These are phyloP conservation scores for Piedraia hortae DNA, from an alignment of 2,329 filamentous ascomycete genomes.

Conservation along the genomic window DNA sequence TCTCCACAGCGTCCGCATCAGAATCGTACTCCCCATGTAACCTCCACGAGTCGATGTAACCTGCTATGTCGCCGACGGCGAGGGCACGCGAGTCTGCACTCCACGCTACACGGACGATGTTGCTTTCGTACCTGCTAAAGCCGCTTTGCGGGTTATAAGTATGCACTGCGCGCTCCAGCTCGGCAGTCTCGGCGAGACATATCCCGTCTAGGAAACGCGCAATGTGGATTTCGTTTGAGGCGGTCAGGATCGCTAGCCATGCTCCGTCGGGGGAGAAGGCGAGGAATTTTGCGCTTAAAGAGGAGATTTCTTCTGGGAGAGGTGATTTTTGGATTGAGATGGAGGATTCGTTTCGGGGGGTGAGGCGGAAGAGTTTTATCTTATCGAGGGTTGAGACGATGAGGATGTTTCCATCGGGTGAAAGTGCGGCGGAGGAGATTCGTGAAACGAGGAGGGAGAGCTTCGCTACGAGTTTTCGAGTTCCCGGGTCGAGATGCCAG, in stretches of 20 bases:
- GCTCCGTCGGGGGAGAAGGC: slow-evolving; percentile 40
- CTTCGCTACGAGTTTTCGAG: slow-evolving; percentile 12
- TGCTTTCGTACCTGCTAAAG: slow-evolving; percentile 46
- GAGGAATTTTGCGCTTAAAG: slow-evolving; percentile 39
- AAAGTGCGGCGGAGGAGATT: slow-evolving; percentile 47
- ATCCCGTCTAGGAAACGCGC: slow-evolving; percentile 21
- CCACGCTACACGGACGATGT: slow-evolving; percentile 47
- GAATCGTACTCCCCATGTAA: slow-evolving; percentile 30
- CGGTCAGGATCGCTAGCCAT: slow-evolving; percentile 33
- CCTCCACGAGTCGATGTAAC: slow-evolving; percentile 69
- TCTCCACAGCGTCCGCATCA: slow-evolving; percentile 16
- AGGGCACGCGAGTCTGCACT: slow-evolving; percentile 56
- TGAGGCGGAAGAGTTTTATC: slow-evolving; percentile 11
- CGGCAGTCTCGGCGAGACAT: slow-evolving; percentile 14
- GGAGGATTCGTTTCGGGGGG: slow-evolving; percentile 9
- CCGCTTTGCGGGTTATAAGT: slow-evolving; percentile 6
- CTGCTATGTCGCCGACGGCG: slow-evolving; percentile 53
- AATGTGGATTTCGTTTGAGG: slow-evolving; percentile 18
- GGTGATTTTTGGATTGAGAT: slow-evolving; percentile 38
- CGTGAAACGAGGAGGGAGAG: slow-evolving; percentile 25
- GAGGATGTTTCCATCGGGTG: slow-evolving; percentile 51
- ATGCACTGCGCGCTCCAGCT: slow-evolving; percentile 11
- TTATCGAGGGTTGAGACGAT: slow-evolving; percentile 21
- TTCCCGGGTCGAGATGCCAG: slow-evolving; percentile 31
- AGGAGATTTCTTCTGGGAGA: slow-evolving; percentile 28